phyloP scores from a whole-genome alignment of 257 asterid species.

The Capsicum chinense region DNA sequence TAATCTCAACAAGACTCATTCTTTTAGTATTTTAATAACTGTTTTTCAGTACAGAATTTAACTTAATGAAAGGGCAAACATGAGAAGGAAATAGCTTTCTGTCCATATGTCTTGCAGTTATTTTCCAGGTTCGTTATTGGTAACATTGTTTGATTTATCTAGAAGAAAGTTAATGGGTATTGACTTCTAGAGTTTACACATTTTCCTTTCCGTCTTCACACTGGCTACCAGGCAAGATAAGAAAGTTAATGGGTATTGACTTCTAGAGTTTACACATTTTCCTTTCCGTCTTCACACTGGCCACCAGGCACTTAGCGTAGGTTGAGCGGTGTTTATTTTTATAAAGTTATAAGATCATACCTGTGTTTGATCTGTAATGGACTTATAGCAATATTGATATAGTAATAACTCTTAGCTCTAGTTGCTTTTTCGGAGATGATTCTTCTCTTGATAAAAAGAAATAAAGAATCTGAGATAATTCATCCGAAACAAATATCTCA shows the following conservation, averaged over 20 bases:
- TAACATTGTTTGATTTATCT: slow-evolving; percentile 12
- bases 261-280: not conserved
- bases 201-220: not conserved
- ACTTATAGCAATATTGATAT: not conserved
- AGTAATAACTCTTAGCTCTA: not conserved
- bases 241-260: not conserved
- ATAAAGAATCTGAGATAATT: not conserved
- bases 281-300: not conserved
- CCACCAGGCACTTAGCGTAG: not conserved
- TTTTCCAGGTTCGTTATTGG: not conserved
- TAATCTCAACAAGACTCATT: not conserved
- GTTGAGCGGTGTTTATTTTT: slow-evolving; percentile 3
- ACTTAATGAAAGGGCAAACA: not conserved
- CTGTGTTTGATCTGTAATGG: not conserved
- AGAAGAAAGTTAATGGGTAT: not conserved
- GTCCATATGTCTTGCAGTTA: not conserved
- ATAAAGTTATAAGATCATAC: not conserved
- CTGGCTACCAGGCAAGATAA: not conserved
- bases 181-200: not conserved
- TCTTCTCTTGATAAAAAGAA: not conserved
- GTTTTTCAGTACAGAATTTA: not conserved
- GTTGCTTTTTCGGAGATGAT: slow-evolving; percentile 6
- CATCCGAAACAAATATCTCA: not conserved
- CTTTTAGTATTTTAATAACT: not conserved
- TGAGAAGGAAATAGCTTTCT: not conserved